Conservation (phyloP, 768 basidiomycete species). For the Tricholoma hemisulphureum region DNA sequence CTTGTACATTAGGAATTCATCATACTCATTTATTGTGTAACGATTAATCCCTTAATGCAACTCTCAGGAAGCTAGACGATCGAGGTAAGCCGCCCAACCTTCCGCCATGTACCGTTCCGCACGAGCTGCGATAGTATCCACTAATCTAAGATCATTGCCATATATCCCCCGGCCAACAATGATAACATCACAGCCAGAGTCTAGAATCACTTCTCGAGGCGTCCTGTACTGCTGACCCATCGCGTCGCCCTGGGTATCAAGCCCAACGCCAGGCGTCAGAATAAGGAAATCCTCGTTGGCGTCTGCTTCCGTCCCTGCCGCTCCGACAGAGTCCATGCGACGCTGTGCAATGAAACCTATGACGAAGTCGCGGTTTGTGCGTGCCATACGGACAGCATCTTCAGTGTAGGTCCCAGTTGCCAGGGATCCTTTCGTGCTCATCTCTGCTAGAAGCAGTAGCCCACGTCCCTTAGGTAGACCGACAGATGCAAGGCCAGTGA, state of each 20-base stretch:
- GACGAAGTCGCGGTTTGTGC: constrained; percentile 79
- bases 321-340: constrained; percentile 71
- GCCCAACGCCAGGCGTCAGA: constrained; percentile 88
- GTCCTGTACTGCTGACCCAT: constrained; percentile 97
- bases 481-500: constrained; percentile 84
- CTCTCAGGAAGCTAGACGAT: constrained; percentile 35
- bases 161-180: constrained; percentile 97
- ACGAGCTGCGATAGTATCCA: constrained; percentile 51
- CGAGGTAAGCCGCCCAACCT: constrained; percentile 90
- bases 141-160: constrained; percentile 51
- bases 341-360: constrained; percentile 94
- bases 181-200: constrained; percentile 90
- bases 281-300: constrained; percentile 78
- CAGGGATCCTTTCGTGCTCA: constrained; percentile 89
- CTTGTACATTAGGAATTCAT: not conserved
- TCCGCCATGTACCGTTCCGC: constrained; percentile 82
- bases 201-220: constrained; percentile 76
- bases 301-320: constrained; percentile 27
- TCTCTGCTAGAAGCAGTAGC: constrained; percentile 89
- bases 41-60: not conserved
- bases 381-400: constrained; percentile 85
- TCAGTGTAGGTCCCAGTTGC: constrained; percentile 82
- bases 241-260: constrained; percentile 73
- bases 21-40: not conserved
- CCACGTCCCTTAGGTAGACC: constrained; percentile 85